Evolutionary conservation across 169 alveolate species (phyloP).

Genomic region (Blepharisma undulans): DNA sequence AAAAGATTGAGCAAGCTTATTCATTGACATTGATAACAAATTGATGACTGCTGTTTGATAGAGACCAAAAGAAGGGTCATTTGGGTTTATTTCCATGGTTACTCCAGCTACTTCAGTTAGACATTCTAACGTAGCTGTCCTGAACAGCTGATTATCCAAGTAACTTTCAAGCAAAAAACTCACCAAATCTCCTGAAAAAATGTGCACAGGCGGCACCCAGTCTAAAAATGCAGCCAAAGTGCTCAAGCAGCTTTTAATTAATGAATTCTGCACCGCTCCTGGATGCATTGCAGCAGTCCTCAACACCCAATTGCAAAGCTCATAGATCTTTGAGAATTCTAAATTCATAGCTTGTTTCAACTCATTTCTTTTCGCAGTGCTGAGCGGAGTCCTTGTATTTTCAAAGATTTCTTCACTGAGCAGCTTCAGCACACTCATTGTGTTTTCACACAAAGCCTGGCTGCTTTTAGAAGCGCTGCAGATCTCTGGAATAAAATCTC

Average conservation of each 20-base stretch:
- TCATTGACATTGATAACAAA: not conserved
- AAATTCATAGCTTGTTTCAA: conserved; percentile 69
- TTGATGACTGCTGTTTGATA: conserved; percentile 30
- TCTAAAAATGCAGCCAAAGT: conserved; percentile 60
- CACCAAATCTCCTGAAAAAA: conserved; percentile 52
- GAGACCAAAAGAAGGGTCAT: conserved; percentile 37
- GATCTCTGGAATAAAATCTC: conserved; percentile 96
- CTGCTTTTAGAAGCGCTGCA: conserved; percentile 94
- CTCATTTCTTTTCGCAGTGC: conserved; percentile 63
- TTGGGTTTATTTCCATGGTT: not conserved
- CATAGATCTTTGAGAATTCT: conserved; percentile 63
- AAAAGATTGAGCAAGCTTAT: conserved; percentile 34
- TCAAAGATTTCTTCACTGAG: conserved; percentile 93
- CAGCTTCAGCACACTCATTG: conserved; percentile 94
- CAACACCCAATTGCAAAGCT: conserved; percentile 53
- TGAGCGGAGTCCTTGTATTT: conserved; percentile 74
- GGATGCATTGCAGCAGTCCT: conserved; percentile 33
- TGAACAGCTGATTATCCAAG: conserved; percentile 33
- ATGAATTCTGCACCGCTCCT: conserved; percentile 21
- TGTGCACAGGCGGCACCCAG: conserved; percentile 59
- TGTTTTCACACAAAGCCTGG: conserved; percentile 97
- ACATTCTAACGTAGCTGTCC: conserved; percentile 57
- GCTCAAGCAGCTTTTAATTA: conserved; percentile 3
- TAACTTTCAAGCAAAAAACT: conserved; percentile 41
- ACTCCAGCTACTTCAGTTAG: conserved; percentile 50